Evolutionary conservation across 306 rosid species (phyloP), one percentile per base, ranked within the genome.

Genomic region (Quercus agrifolia): DNA sequence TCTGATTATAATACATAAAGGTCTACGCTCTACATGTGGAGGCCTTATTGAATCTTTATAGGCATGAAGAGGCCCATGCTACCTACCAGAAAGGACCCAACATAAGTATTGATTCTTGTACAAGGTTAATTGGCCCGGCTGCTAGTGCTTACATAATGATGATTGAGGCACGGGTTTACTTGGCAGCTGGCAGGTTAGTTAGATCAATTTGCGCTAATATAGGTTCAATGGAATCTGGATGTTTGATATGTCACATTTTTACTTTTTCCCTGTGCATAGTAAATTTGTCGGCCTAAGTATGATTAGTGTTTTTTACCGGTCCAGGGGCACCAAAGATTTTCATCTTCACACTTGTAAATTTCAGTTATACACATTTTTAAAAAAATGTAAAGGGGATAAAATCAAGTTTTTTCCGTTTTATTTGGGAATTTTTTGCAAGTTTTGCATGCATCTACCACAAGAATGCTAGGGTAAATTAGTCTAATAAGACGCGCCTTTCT

Each of bases 101-200:
- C 83, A 86, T 91, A 66, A 86, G 81, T 56, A 83, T 78, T 78
- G 85, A 81, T 57, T 80, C 79, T 75, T 88, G 88, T 64, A 85
- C 86, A 3, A 86, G 93, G 70, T 75, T 85, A 66, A 89, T 96
- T 72, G 97, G 94, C 67, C n/a, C 62, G 70, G 74, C 84, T 61
- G 74, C 13, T 78, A 80, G 74, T 71, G 92, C 96, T 33, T 89
- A 90, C 79, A 7, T 89, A 19, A 80, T 86, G 81, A 85, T 87
- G 93, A 85, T 89, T 56, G 85, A 88, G 27, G 90, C 97, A 56
- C 96, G 88, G 63, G 84, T 89, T 74, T 85, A 88, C 88, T 79
- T 87, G 89, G 91, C 96, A 59, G 80, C 85, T 61, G 98, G 98
- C 87, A 96, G 99, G 99, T 96, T 80, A 78, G 91, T 78, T 61